phyloP scores from a whole-genome alignment of 179 eudicot genomes.

The Nepenthes alata region DNA sequence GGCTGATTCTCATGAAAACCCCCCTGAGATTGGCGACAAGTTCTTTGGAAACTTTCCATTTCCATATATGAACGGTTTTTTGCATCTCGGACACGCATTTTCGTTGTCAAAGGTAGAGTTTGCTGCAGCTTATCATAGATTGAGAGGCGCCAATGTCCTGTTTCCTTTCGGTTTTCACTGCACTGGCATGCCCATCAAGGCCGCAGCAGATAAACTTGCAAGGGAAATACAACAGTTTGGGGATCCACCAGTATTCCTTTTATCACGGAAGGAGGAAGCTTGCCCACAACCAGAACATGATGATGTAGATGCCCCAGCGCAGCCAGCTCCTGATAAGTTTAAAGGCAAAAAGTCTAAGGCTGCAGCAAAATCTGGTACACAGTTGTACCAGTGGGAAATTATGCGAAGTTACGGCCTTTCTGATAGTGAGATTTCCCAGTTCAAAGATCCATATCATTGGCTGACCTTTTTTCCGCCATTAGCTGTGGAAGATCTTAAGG shows the following conservation, averaged over 20 bases:
- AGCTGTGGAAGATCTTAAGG: constrained; percentile 74
- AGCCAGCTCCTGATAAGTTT: constrained; percentile 39
- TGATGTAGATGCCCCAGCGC: constrained; percentile 24
- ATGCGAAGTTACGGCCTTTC: constrained; percentile 70
- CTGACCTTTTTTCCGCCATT: constrained; percentile 55
- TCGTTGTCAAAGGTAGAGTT: constrained; percentile 74
- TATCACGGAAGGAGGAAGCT: constrained; percentile 26
- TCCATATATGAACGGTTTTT: constrained; percentile 76
- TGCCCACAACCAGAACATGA: constrained; percentile 16
- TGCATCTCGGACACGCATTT: constrained; percentile 85
- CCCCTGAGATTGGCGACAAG: constrained; percentile 55
- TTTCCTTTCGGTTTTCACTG: constrained; percentile 79
- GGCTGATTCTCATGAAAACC: constrained; percentile 38
- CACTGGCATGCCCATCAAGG: constrained; percentile 90
- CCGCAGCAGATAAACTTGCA: constrained; percentile 64
- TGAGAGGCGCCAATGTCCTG: constrained; percentile 71
- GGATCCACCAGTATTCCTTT: constrained; percentile 58
- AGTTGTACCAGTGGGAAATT: constrained; percentile 74
- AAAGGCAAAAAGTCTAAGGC: constrained; percentile 77
- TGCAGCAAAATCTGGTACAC: constrained; percentile 51
- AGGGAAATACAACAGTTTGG: constrained; percentile 64
- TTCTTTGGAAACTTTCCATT: constrained; percentile 81
- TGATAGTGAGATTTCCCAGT: constrained; percentile 49
- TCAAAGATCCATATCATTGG: constrained; percentile 59
- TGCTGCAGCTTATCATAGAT: constrained; percentile 67